Evolutionary conservation across 148 eudicot genomes (phyloP), one percentile per base, ranked within the genome.

Genomic region (Salicornia ramosissima): DNA sequence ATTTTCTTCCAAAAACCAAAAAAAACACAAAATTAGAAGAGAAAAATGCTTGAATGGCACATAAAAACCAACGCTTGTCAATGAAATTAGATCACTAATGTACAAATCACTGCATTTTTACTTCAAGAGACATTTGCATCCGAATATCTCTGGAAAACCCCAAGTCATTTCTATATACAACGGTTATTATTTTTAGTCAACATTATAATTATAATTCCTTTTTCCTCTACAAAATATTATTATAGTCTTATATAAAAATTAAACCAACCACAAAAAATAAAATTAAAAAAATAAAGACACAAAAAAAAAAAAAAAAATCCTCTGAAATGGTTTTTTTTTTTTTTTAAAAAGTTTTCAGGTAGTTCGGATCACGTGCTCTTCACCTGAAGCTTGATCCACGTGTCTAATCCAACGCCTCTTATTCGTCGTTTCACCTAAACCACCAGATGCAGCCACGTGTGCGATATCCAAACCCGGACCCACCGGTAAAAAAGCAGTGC

Each of bases 381-480:
- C 97, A 22, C 92, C 97, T 2, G 96, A 80, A 21, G 69, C 55
- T 21, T 53, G 75, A 79, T 90, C 89, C 53, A 85, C 43, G 40
- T 78, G 87, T 67, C 80, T 85, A 64, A 88, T 67, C 96, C 96
- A 88, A 54, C 84, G 52, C 21, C 82, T 82, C 69, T 71, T 71
- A 65, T 4, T 64, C 49, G 21, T 62, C 26, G 11, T 11, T 10
- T 18, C 28, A 64, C 53, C 54, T 10, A 21, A 59, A 52, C 11
- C 79, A 79, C n/a, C 72, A 68, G 31, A 74, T 5, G 83, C 85
- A 0, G 79, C 95, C n/a, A 88, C 88, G 68, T 92, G 91, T 16
- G 94, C 93, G 6, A 86, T 86, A 59, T 90, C 90, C 56, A 90
- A 56, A 14, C 97, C 96, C 43, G 86, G 67, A 14, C 92, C 96